Evolutionary conservation across 768 basidiomycete species (phyloP).

Genomic region (Austroboletus eburneus): DNA sequence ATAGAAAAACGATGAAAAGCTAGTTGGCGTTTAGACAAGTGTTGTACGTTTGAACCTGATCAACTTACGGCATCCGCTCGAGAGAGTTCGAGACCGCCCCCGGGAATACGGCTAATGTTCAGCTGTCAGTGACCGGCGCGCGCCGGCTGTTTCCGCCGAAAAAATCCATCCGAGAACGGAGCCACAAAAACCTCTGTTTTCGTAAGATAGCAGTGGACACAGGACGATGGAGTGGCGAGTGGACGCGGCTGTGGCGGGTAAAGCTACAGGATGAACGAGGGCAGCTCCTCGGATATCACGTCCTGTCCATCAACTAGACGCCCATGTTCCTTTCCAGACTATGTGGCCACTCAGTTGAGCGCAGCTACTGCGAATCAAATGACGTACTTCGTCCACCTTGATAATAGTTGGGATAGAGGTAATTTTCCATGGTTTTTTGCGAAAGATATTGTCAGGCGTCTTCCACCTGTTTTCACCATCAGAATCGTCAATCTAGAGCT

Average conservation of each 20-base stretch:
- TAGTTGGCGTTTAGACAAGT: too few relatives aligned
- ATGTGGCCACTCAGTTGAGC: too few relatives aligned
- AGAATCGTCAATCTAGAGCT: background rate
- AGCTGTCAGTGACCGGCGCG: too few relatives aligned
- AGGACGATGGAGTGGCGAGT: background rate
- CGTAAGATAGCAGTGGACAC: background rate
- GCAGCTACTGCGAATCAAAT: background rate
- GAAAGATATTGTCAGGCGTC: slow-evolving; percentile 50
- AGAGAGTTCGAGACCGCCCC: too few relatives aligned
- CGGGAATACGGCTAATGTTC: too few relatives aligned
- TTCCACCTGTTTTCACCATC: slow-evolving; percentile 55
- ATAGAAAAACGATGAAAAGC: too few relatives aligned
- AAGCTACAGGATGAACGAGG: slow-evolving; percentile 17
- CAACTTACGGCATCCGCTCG: too few relatives aligned
- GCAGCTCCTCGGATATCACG: slow-evolving; percentile 18
- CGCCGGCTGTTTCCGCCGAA: too few relatives aligned
- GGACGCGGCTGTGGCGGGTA: background rate
- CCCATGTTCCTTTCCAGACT: slow-evolving; percentile 27
- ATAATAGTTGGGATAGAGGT: slow-evolving; percentile 63
- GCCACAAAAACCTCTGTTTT: background rate
- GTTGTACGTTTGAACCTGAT: too few relatives aligned
- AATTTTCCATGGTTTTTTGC: slow-evolving; percentile 60
- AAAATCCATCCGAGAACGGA: too few relatives aligned
- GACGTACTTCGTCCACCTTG: slow-evolving; percentile 51
- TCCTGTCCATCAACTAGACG: slow-evolving; percentile 29